phyloP scores from a whole-genome alignment of 2,329 filamentous ascomycete genomes.

The Penicillium psychrosexuale region DNA sequence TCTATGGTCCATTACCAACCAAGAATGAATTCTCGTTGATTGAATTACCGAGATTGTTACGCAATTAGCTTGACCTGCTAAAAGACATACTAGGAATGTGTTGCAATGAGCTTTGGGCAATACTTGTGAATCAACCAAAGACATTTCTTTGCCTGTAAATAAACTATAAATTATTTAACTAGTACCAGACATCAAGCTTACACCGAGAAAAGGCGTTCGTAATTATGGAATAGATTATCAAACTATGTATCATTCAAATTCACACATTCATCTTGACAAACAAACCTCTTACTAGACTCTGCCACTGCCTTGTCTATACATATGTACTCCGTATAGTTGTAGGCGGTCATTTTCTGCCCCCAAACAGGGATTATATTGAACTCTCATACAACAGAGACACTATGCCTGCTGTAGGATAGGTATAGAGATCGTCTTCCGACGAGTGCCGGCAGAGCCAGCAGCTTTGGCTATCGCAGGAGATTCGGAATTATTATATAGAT shows the following conservation, averaged over 20 bases:
- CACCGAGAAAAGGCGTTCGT: background rate
- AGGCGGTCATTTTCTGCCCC: background rate
- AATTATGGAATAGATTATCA: background rate
- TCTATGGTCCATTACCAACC: background rate
- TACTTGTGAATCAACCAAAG: background rate
- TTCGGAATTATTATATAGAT: too few relatives aligned
- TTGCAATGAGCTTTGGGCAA: background rate
- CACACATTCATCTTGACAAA: background rate
- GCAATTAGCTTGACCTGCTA: background rate
- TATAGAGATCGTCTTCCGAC: too few relatives aligned
- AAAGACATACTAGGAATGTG: background rate
- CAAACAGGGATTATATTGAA: background rate
- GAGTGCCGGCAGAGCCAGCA: too few relatives aligned
- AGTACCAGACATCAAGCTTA: too few relatives aligned
- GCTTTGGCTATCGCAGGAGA: too few relatives aligned
- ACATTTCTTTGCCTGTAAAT: background rate
- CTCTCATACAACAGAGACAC: too few relatives aligned
- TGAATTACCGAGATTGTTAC: background rate
- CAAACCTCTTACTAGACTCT: background rate
- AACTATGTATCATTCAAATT: background rate
- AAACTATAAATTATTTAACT: too few relatives aligned
- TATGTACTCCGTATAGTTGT: too few relatives aligned
- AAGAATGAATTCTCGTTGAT: background rate
- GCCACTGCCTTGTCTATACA: background rate
- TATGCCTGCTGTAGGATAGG: too few relatives aligned